Percentiles rank a stretch among this genome's conserved stretches.
Conservation (phyloP, 177 flowering plant genomes). For the Vitis hybrid region DNA sequence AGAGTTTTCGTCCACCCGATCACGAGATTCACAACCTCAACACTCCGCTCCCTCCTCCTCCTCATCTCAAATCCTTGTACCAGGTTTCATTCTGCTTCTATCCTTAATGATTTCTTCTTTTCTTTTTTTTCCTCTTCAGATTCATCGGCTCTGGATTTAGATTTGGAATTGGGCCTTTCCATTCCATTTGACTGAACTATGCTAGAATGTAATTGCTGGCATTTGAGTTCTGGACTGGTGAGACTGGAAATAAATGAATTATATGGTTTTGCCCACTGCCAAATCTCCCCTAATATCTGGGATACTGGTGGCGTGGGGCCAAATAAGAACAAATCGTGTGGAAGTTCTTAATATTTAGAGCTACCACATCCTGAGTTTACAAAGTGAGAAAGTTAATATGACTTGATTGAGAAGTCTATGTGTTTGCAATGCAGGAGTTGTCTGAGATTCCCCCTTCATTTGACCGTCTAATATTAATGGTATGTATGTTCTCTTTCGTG, state of each 20-base stretch:
- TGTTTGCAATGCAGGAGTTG: conserved; percentile 53
- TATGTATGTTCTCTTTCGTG: conserved; percentile 20
- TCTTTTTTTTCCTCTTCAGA: background rate
- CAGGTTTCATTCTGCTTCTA: conserved; percentile 32
- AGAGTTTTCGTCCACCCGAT: conserved; percentile 63
- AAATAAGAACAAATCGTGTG: no score
- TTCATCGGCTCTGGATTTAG: no score
- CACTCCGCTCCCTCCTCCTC: conserved; percentile 26
- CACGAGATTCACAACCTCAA: conserved; percentile 21
- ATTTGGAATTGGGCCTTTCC: no score
- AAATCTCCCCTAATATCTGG: no score
- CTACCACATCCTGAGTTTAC: no score
- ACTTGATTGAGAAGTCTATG: background rate
- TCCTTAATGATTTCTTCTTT: background rate
- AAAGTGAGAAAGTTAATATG: background rate
- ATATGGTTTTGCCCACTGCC: no score
- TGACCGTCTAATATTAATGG: conserved; percentile 80
- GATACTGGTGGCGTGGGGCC: no score
- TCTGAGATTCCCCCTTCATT: conserved; percentile 63
- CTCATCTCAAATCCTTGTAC: conserved; percentile 57
- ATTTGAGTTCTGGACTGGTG: no score
- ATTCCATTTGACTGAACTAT: no score
- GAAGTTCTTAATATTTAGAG: no score
- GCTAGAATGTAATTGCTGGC: no score
- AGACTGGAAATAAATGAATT: no score